A percentile compares a stretch with the other conserved stretches of the same genome.
Evolutionary conservation across 148 eudicot species (phyloP).

Genomic region (Heliamphora exappendiculata): DNA sequence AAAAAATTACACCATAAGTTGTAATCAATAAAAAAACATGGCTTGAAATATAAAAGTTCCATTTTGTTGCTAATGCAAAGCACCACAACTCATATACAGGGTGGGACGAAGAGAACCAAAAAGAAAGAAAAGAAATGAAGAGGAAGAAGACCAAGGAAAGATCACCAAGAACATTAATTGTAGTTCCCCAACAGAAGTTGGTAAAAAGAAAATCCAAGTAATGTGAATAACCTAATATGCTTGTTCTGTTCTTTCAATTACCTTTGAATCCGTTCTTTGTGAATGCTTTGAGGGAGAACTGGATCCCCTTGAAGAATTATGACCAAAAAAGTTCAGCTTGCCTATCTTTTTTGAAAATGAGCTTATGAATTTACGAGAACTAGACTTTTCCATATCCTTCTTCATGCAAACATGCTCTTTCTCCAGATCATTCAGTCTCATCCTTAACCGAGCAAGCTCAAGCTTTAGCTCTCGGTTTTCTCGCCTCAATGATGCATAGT

Average conservation of each 20-base stretch:
- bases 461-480: slow-evolving; percentile 89
- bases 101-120: not conserved
- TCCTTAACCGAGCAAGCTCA: slow-evolving; percentile 79
- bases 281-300: slow-evolving; percentile 67
- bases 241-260: slow-evolving; percentile 51
- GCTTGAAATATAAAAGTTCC: not conserved
- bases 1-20: not conserved
- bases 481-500: slow-evolving; percentile 77
- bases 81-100: slow-evolving; percentile 11
- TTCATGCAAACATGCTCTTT: slow-evolving; percentile 91
- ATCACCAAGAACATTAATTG: not conserved
- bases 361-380: slow-evolving; percentile 63
- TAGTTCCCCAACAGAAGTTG: not conserved
- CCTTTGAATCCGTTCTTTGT: slow-evolving; percentile 62
- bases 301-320: slow-evolving; percentile 64
- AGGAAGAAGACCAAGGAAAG: not conserved
- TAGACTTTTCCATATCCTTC: slow-evolving; percentile 70
- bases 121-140: not conserved
- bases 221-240: slow-evolving; percentile 14
- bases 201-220: not conserved
- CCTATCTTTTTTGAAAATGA: slow-evolving; percentile 70
- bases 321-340: slow-evolving; percentile 58
- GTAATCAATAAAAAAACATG: not conserved
- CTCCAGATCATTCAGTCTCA: slow-evolving; percentile 92
- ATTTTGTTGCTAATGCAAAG: not conserved